Evolutionary conservation across 2,329 filamentous ascomycete genomes (phyloP), one percentile per base, ranked within the genome.

Genomic region (Geoglossum cookeanum): DNA sequence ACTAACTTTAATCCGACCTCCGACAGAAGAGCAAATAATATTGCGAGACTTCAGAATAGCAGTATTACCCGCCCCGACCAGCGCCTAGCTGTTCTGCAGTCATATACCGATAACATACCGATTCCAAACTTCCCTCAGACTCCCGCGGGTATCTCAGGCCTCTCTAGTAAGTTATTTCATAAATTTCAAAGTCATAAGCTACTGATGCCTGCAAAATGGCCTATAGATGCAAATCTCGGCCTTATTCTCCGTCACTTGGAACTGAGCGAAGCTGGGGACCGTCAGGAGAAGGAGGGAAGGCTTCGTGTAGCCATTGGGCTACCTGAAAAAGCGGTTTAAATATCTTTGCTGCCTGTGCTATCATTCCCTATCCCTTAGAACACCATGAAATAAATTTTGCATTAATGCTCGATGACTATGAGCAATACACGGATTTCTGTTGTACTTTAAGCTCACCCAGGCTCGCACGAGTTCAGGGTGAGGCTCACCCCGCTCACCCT

Each of bases 141-240:
- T 48, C 44, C 44, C 44, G 44, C 44, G 7, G 44, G n/a, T 48
- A 48, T 48, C 44, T 48, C 44, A 48, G n/a, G 44, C 44, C 44
- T 48, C 44, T 48, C 44, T n/a, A n/a, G 44, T 48, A 48, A 17
- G 44, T 48, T 48, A 48, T 48, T 48, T 48, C 7, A 17, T 17
- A 48, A 48, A 17, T 2, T 48, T 48, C 44, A 48, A 7, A 48
- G 44, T 48, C 3, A 48, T 48, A n/a, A 48, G 44, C 44, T 48
- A 48, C 3, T 27, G 3, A n/a, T 48, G 44, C 8, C 44, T 48
- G n/a, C 6, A 27, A 48, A 48, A 48, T 3, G 44, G 44, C 44
- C n/a, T 48, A 48, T 48, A n/a, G 44, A 48, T 48, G 44, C 44
- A 48, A 48, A 48, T 48, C 44, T 48, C 44, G 44, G 44, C 44